Percentiles rank a stretch among this genome's conserved stretches.
Conservation (phyloP, 441 rosid species). For the Breynia disticha region DNA sequence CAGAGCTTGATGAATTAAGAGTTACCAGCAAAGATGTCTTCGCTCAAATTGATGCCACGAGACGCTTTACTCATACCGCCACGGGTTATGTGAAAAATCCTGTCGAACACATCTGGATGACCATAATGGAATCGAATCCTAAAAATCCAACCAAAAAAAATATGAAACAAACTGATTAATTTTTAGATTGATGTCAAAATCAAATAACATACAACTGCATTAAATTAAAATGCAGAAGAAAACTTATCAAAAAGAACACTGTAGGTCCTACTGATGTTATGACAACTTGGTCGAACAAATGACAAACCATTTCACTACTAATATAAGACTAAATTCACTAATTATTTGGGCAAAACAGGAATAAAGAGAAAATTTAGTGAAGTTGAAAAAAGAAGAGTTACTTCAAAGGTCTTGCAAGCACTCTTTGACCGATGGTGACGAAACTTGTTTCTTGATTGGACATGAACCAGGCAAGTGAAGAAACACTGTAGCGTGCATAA, state of each 20-base stretch:
- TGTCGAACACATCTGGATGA: conserved; percentile 89
- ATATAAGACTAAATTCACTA: no score
- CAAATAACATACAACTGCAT: not conserved
- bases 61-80: conserved; percentile 98
- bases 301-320: no score
- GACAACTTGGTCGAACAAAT: no score
- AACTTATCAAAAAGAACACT: not conserved
- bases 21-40: conserved; percentile 93
- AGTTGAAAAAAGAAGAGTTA: conserved; percentile 23
- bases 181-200: not conserved
- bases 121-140: conserved; percentile 97
- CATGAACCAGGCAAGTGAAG: conserved; percentile 98
- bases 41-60: conserved; percentile 82
- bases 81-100: conserved; percentile 86
- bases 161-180: not conserved
- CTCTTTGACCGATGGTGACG: conserved; percentile 92
- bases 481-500: conserved; percentile 50
- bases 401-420: conserved; percentile 92
- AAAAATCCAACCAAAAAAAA: conserved; percentile 16
- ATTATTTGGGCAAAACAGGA: no score
- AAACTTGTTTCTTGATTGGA: conserved; percentile 94
- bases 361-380: not conserved
- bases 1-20: conserved; percentile 3
- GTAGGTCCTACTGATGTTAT: not conserved
- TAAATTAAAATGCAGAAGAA: not conserved